Evolutionary conservation across 441 rosid genomes (phyloP), one percentile per base, ranked within the genome.

Genomic region (Erodium trifolium): DNA sequence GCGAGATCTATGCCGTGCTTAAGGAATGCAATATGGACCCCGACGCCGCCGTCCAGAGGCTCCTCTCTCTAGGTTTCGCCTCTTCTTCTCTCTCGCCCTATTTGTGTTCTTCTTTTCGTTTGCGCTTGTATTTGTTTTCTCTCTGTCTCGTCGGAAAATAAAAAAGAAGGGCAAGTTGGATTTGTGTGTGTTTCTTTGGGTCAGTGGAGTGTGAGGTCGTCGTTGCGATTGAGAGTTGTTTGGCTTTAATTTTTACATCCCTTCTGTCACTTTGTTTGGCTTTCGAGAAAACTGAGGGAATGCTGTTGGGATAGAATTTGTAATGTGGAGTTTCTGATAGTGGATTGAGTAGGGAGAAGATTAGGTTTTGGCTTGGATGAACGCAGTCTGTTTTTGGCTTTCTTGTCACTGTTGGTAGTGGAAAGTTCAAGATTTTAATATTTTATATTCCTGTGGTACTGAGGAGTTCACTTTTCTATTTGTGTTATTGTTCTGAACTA

Each of bases 21-120:
- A 70, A 62, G 59, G 87, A 87, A 16, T 87, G 86, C 63, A 63
- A 77, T 57, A 89, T 87, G 92, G 83, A 87, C 81, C 85, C 91
- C 45, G 74, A 78, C 72, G 88, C 83, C 51, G 84, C 92, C 74
- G 82, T 81, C 63, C 81, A 84, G 68, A 82, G 77, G 13, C 86
- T 89, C 73, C 88, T 87, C 64, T 74, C 82, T 68, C 88, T 82
- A 87, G 96, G 88, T 84, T 65, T 29, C 23, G 49, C 2, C 17
- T 14, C 19, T 17, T 62, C 39, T 59, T 43, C 75, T n/a, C 4
- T 39, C n/a, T 45, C 51, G 51, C n/a, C 13, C 51, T 45, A 10
- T 45, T 1, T 45, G 3, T 45, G 3, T 45, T 45, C 34, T 29
- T 1, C 23, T 63, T 63, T 27, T 63, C 60, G 12, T 16, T 7